phyloP scores from a whole-genome alignment of 495 filamentous ascomycete genomes.

The Glarea lozoyensis region DNA sequence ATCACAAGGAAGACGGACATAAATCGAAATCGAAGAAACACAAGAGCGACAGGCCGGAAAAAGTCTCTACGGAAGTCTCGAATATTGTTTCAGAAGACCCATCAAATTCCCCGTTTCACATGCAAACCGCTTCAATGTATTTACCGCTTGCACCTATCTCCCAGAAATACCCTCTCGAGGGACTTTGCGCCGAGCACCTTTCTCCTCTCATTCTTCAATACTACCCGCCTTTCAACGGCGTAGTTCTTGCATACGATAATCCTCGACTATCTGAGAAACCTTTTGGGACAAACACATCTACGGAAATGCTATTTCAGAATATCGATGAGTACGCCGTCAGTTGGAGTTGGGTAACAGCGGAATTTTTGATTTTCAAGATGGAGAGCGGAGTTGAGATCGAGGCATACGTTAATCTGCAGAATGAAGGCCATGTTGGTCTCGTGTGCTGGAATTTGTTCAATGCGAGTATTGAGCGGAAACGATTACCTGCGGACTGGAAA shows the following conservation, averaged over 20 bases:
- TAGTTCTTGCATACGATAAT: constrained; percentile 64
- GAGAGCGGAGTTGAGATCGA: constrained; percentile 47
- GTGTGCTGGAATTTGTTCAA: constrained; percentile 70
- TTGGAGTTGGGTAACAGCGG: constrained; percentile 64
- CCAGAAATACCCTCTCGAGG: constrained; percentile 51
- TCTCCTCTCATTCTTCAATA: constrained; percentile 69
- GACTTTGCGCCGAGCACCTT: constrained; percentile 63
- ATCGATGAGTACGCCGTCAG: constrained; percentile 60
- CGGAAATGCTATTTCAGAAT: constrained; percentile 38
- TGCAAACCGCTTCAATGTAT: constrained; percentile 57
- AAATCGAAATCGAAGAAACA: constrained; percentile 31
- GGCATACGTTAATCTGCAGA: constrained; percentile 63
- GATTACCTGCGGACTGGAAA: constrained; percentile 58
- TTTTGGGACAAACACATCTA: constrained; percentile 24
- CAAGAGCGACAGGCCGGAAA: constrained; percentile 28
- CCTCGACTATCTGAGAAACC: constrained; percentile 31
- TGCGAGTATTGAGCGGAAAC: constrained; percentile 56
- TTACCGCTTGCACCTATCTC: constrained; percentile 62
- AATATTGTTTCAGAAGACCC: neutral
- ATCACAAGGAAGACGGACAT: constrained; percentile 34
- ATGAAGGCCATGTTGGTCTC: constrained; percentile 61
- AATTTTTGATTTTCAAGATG: constrained; percentile 63
- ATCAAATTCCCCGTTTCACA: constrained; percentile 45
- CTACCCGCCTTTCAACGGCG: constrained; percentile 59
- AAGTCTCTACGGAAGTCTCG: constrained; percentile 2